These are phyloP conservation scores for Apophysomyces trapeziformis DNA, from an alignment of 371 early-diverging fungal species.

Conservation along the genomic window DNA sequence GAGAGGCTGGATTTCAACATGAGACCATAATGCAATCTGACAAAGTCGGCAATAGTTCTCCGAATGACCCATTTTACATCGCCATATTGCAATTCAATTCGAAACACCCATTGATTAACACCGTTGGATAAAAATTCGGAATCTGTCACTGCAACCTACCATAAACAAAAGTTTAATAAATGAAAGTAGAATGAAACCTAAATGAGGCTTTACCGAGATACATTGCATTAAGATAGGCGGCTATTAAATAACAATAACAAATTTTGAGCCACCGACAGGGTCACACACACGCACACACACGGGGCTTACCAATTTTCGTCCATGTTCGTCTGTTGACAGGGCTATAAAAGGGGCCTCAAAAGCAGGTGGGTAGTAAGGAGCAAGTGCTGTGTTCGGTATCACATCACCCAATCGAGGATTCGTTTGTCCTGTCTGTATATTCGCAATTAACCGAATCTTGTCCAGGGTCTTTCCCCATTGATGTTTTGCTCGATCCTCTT, in stretches of 20 bases:
- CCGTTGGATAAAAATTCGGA: constrained; percentile 48
- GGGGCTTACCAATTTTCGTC: constrained; percentile 38
- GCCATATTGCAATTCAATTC: constrained; percentile 81
- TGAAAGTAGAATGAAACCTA: constrained; percentile 6
- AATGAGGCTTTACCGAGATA: constrained; percentile 31
- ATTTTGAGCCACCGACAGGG: constrained; percentile 6
- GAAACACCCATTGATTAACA: constrained; percentile 55
- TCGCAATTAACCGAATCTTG: constrained; percentile 36
- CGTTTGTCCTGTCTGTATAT: constrained; percentile 21
- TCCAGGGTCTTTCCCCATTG: constrained; percentile 50
- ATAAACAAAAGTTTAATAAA: constrained; percentile 7
- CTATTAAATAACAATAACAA: constrained; percentile 19
- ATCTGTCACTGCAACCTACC: constrained; percentile 58
- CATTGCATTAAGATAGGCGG: constrained; percentile 50
- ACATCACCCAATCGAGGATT: constrained; percentile 12
- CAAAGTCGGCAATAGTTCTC: constrained; percentile 74
- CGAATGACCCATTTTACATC: constrained; percentile 79
- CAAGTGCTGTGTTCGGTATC: constrained; percentile 24
- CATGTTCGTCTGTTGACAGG: constrained; percentile 48
- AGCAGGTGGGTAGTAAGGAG: constrained; percentile 48
- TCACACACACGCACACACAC: neutral
- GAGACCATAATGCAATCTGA: constrained; percentile 68
- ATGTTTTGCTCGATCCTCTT: constrained; percentile 23
- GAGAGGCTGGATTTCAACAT: constrained; percentile 52
- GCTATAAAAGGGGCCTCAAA: constrained; percentile 50